Conservation (phyloP, 164 flowering plant genomes). For the Taxillus chinensis region DNA sequence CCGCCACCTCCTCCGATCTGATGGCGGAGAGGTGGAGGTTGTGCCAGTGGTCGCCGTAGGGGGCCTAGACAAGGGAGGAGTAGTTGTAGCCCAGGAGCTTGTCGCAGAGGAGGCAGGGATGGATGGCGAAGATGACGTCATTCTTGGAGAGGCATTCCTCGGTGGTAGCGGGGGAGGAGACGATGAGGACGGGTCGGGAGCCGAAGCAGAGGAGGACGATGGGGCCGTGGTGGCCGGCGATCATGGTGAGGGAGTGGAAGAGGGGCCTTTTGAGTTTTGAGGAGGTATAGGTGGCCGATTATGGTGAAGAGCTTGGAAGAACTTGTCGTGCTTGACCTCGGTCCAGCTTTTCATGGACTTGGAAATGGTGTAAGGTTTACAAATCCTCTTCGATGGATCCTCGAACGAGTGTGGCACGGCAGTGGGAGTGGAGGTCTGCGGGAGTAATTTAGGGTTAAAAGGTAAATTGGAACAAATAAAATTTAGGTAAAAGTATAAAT, state of each 20-base stretch:
- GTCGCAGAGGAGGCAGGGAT: slow-evolving; percentile 30
- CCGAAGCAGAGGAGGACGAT: slow-evolving; percentile 20
- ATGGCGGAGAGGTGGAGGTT: slow-evolving; percentile 26
- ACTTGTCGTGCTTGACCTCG: slow-evolving; percentile 95
- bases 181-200: slow-evolving; percentile 23
- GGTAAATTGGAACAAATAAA: too few species aligned
- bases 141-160: slow-evolving; percentile 42
- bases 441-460: too few species aligned
- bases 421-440: slow-evolving; percentile 5
- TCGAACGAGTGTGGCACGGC: slow-evolving; percentile 38
- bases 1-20: slow-evolving; percentile 29
- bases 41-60: slow-evolving; percentile 51
- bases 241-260: slow-evolving; percentile 8
- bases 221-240: slow-evolving; percentile 18
- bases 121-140: slow-evolving; percentile 43
- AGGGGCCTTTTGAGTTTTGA: slow-evolving; percentile 16
- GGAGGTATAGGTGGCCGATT: slow-evolving; percentile 27
- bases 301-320: slow-evolving; percentile 71
- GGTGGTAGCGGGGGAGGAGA: slow-evolving; percentile 39
- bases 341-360: slow-evolving; percentile 97
- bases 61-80: slow-evolving; percentile 17
- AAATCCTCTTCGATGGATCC: slow-evolving; percentile 59
- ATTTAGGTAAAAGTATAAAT: too few species aligned
- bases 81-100: slow-evolving; percentile 27
- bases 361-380: slow-evolving; percentile 91